A percentile compares a stretch with the other conserved stretches of the same genome.
Evolutionary conservation across 139 green algal genomes (phyloP).

Genomic region (Chlamydomonas sp.): DNA sequence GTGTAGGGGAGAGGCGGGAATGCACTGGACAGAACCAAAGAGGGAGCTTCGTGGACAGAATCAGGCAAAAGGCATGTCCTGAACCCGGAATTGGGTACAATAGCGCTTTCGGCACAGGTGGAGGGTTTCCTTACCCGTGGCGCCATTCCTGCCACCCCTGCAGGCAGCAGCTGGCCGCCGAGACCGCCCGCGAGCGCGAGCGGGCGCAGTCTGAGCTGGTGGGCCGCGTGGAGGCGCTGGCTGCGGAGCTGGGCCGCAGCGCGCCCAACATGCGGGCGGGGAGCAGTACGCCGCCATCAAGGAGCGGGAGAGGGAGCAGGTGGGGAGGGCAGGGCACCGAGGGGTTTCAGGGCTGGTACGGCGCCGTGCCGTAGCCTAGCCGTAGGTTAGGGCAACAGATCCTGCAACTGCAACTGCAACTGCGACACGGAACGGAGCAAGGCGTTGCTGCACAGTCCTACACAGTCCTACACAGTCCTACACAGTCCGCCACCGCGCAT

Average conservation of each 20-base stretch:
- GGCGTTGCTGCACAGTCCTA: no score
- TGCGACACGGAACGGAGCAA: no score
- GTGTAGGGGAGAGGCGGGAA: not conserved
- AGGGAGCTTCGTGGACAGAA: no score
- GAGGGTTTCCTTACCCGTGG: no score
- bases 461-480: no score
- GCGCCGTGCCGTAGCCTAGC: no score
- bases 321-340: not conserved
- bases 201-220: constrained; percentile 38
- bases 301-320: constrained; percentile 76
- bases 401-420: no score
- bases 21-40: not conserved
- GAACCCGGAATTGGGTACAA: no score
- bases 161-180: constrained; percentile 43
- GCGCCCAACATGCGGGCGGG: constrained; percentile 91
- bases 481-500: no score
- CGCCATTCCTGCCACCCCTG: constrained; percentile 9
- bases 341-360: not conserved
- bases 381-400: no score
- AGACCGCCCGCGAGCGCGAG: constrained; percentile 37
- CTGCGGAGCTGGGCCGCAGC: constrained; percentile 53
- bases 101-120: no score
- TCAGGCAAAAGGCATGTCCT: no score
- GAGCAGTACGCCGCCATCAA: constrained; percentile 93
- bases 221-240: constrained; percentile 56